Evolutionary conservation across 768 basidiomycete species (phyloP).

Genomic region (Naganishia antarctica): DNA sequence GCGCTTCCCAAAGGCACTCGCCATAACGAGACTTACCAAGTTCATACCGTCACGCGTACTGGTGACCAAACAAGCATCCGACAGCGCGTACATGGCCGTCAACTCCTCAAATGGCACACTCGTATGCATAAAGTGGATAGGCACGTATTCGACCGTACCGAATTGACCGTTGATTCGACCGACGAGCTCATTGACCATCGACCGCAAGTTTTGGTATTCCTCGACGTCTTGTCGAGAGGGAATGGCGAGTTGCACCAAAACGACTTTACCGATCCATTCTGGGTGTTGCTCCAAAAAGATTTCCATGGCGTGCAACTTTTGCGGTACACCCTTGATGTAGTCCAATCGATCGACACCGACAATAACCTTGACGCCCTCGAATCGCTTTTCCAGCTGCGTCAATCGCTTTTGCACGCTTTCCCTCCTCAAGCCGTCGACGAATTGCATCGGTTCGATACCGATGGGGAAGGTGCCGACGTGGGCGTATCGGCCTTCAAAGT

Average conservation of each 20-base stretch:
- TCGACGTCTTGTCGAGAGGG: conserved; percentile 98
- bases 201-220: conserved; percentile 95
- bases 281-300: conserved; percentile 95
- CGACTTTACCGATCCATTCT: conserved; percentile 99
- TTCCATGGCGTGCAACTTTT: conserved; percentile 93
- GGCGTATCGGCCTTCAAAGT: conserved; percentile 88
- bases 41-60: conserved; percentile 99
- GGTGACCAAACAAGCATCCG: conserved; percentile 91
- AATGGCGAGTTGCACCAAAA: conserved; percentile 92
- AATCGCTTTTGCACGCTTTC: conserved; percentile 76
- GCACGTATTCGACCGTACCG: conserved; percentile 99
- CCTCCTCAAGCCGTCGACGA: conserved; percentile 77
- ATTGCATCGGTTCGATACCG: conserved; percentile 90
- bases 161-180: conserved; percentile 98
- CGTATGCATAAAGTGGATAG: conserved; percentile 99
- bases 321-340: conserved; percentile 99
- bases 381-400: conserved; percentile 75
- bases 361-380: conserved; percentile 91
- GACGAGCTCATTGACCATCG: conserved; percentile 94
- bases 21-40: conserved; percentile 53
- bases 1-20: conserved; percentile 51
- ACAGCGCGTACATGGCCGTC: conserved; percentile 93
- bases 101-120: conserved; percentile 87
- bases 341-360: conserved; percentile 97
- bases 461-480: conserved; percentile 99